These are phyloP conservation scores for Abrus precatorius DNA, from an alignment of 306 rosid species.

Conservation along the genomic window DNA sequence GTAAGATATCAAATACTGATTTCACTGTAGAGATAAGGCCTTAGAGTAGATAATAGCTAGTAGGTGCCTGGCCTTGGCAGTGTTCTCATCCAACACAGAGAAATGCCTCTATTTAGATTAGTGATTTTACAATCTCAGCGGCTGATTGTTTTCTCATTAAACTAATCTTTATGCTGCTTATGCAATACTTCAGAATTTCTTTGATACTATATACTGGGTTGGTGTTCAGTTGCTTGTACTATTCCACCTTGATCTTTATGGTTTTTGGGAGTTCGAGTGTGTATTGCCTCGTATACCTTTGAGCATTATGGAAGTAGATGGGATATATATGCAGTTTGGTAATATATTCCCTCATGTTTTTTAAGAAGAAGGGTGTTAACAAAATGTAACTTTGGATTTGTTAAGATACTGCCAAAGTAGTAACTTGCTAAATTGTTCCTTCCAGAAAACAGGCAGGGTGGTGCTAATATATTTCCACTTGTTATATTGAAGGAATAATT, in stretches of 20 bases:
- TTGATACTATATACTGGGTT: neutral
- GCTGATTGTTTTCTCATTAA: neutral
- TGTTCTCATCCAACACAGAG: slow-evolving; percentile 4
- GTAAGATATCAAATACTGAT: neutral
- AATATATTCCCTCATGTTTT: neutral
- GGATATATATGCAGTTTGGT: neutral
- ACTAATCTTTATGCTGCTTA: neutral
- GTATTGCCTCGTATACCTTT: neutral
- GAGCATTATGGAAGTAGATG: neutral
- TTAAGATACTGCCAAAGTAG: neutral
- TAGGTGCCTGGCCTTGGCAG: neutral
- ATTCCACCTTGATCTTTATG: slow-evolving; percentile 17
- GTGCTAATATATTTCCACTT: neutral
- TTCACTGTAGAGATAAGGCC: slow-evolving; percentile 14
- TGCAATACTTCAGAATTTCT: slow-evolving; percentile 10
- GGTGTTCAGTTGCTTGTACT: neutral
- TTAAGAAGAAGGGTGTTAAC: neutral
- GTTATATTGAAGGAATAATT: neutral
- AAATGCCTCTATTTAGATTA: neutral
- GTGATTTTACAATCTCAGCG: neutral
- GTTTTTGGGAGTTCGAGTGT: slow-evolving; percentile 21
- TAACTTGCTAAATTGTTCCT: neutral
- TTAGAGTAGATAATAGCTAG: slow-evolving; percentile 14
- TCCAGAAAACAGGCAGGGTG: neutral
- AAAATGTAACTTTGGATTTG: neutral